Conservation (phyloP, 2,329 filamentous ascomycete species). For the Byssothecium circinans region DNA sequence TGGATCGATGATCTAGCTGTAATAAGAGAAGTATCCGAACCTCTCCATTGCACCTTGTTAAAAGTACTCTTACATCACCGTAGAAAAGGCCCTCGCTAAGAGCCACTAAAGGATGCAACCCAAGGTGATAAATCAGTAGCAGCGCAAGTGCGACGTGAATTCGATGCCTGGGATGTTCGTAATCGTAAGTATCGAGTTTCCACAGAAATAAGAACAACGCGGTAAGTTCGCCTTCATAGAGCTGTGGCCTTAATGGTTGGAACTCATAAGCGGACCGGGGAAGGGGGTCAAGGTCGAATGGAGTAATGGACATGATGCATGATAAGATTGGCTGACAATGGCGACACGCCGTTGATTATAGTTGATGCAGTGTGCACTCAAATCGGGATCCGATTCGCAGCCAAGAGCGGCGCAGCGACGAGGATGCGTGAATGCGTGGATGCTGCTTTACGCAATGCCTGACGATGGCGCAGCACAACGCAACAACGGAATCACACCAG, state of each 20-base stretch:
- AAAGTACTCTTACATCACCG: not conserved
- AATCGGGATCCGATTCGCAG: too few relatives aligned
- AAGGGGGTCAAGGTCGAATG: not conserved
- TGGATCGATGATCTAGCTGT: not conserved
- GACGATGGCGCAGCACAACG: too few relatives aligned
- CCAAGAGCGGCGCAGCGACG: too few relatives aligned
- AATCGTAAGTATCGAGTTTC: not conserved
- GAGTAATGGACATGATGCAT: too few relatives aligned
- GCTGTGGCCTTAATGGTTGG: not conserved
- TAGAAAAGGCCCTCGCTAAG: constrained; percentile 3
- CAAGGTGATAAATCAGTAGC: not conserved
- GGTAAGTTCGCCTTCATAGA: not conserved
- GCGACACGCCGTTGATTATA: too few relatives aligned
- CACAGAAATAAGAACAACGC: not conserved
- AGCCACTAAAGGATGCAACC: not conserved
- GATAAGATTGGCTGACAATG: too few relatives aligned
- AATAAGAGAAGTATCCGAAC: not conserved
- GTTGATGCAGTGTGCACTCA: too few relatives aligned
- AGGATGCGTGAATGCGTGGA: too few relatives aligned
- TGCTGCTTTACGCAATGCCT: too few relatives aligned
- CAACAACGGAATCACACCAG: too few relatives aligned
- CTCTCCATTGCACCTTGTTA: not conserved
- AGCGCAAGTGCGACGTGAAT: not conserved
- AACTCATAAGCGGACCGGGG: constrained; percentile 1
- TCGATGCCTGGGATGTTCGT: not conserved